Evolutionary conservation across 495 filamentous ascomycete genomes (phyloP).

Genomic region (Hyaloscypha bicolor): DNA sequence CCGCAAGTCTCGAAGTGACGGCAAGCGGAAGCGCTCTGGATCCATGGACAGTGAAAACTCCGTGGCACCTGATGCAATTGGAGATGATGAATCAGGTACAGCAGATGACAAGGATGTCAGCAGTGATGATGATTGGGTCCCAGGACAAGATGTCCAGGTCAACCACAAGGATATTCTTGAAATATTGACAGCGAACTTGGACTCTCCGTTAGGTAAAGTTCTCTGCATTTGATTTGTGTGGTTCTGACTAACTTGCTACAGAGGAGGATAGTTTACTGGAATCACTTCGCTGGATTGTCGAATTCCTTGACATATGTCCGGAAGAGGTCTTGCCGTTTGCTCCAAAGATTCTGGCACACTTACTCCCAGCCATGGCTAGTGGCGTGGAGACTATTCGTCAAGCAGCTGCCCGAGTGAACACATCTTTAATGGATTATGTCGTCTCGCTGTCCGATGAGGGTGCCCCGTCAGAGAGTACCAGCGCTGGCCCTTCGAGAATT

Average conservation of each 20-base stretch:
- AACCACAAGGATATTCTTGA: slow-evolving; percentile 91
- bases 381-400: slow-evolving; percentile 85
- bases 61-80: slow-evolving; percentile 34
- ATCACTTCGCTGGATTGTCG: slow-evolving; percentile 92
- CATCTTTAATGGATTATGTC: slow-evolving; percentile 86
- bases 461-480: slow-evolving; percentile 45
- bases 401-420: slow-evolving; percentile 87
- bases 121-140: slow-evolving; percentile 91
- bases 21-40: slow-evolving; percentile 63
- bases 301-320: slow-evolving; percentile 94
- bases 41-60: slow-evolving; percentile 65
- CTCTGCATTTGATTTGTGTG: slow-evolving; percentile 15
- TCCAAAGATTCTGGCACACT: slow-evolving; percentile 84
- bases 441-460: slow-evolving; percentile 84
- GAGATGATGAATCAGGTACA: slow-evolving; percentile 59
- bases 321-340: slow-evolving; percentile 97
- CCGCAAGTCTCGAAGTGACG: slow-evolving; percentile 64
- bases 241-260: slow-evolving; percentile 31
- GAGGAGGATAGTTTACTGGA: slow-evolving; percentile 92
- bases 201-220: slow-evolving; percentile 72
- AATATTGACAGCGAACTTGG: slow-evolving; percentile 87
- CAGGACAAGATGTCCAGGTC: slow-evolving; percentile 94
- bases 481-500: slow-evolving; percentile 46
- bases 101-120: slow-evolving; percentile 63
- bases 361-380: slow-evolving; percentile 93